These are phyloP conservation scores for Tolypocladium pustulatum DNA, from an alignment of 2,329 filamentous ascomycete genomes.

Conservation along the genomic window DNA sequence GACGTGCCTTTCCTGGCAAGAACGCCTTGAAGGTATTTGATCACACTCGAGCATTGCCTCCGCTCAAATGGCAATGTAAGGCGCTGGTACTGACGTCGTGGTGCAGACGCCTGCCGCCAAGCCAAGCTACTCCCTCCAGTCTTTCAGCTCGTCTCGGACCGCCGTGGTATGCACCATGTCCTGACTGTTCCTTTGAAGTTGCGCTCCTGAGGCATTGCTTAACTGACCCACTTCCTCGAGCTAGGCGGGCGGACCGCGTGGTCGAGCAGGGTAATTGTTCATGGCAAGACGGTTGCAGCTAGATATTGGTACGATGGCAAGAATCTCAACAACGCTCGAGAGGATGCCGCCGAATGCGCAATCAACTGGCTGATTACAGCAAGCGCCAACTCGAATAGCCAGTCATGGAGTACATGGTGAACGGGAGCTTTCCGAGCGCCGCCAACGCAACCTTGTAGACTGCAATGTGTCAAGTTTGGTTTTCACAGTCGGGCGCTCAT, in stretches of 20 bases:
- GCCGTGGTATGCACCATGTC: slow-evolving; percentile 47
- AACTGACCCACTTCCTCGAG: not conserved
- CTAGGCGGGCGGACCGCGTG: slow-evolving; percentile 82
- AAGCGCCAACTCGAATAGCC: slow-evolving; percentile 13
- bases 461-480: not conserved
- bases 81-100: not conserved
- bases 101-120: slow-evolving; percentile 45
- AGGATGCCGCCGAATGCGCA: slow-evolving; percentile 83
- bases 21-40: slow-evolving; percentile 40
- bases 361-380: slow-evolving; percentile 43
- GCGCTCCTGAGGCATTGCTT: not conserved
- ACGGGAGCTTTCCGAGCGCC: not conserved
- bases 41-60: not conserved
- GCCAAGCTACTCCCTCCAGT: slow-evolving; percentile 42
- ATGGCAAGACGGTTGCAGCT: slow-evolving; percentile 54
- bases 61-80: slow-evolving; percentile 5
- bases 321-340: slow-evolving; percentile 76
- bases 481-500: not conserved
- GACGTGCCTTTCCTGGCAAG: slow-evolving; percentile 36
- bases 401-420: slow-evolving; percentile 14
- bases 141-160: slow-evolving; percentile 65
- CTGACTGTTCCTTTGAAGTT: not conserved
- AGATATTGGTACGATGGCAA: slow-evolving; percentile 88
- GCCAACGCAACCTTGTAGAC: not conserved
- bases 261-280: slow-evolving; percentile 71